Evolutionary conservation across 192 early-diverging fungal genomes (phyloP).

Genomic region (Funneliformis geosporum): DNA sequence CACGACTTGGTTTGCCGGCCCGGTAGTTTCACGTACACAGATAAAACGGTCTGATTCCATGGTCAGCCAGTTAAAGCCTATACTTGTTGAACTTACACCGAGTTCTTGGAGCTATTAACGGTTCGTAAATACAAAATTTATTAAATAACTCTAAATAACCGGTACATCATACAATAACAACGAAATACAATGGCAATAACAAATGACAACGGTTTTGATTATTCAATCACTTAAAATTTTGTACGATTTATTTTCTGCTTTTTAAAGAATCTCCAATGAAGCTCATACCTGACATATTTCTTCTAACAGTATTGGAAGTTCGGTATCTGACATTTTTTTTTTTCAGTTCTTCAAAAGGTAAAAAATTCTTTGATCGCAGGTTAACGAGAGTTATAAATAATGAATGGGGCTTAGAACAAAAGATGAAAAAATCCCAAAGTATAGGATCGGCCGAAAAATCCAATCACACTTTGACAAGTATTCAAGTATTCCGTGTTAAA

Average conservation of each 20-base stretch:
- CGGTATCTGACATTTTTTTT: not conserved
- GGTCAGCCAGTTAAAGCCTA: constrained; percentile 96
- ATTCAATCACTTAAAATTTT: not conserved
- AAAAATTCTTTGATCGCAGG: not conserved
- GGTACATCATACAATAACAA: not conserved
- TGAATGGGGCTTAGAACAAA: not conserved
- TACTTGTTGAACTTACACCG: constrained; percentile 88
- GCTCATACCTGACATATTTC: not conserved
- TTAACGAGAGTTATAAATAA: not conserved
- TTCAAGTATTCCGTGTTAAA: too few species aligned
- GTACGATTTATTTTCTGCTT: too few species aligned
- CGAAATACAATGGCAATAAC: not conserved
- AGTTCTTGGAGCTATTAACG: constrained; percentile 77
- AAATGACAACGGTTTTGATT: not conserved
- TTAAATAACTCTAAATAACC: not conserved
- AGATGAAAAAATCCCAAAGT: not conserved
- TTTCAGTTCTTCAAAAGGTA: not conserved
- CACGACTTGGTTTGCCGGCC: constrained; percentile 71
- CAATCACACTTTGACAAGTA: not conserved
- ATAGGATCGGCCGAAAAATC: not conserved
- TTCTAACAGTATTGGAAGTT: not conserved
- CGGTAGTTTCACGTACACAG: constrained; percentile 81
- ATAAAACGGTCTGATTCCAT: constrained; percentile 98
- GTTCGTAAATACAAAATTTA: not conserved
- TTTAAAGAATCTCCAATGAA: too few species aligned